phyloP scores from a whole-genome alignment of 148 eudicot genomes.

The Rhododendron ovatum region DNA sequence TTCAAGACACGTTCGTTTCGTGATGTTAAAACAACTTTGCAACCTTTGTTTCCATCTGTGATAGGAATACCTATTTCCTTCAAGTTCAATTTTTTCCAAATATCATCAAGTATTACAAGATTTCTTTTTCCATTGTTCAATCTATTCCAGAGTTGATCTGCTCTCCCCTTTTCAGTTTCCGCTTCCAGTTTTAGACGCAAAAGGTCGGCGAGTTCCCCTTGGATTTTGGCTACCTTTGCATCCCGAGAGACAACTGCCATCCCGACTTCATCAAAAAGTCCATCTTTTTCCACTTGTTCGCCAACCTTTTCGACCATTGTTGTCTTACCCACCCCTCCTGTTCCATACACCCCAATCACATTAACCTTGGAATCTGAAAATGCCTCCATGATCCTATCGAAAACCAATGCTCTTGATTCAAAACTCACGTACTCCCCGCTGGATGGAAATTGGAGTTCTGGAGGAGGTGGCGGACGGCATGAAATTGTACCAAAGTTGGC shows the following conservation, averaged over 20 bases:
- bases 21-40: constrained; percentile 18
- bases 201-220: not conserved
- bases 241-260: not conserved
- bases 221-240: constrained; percentile 1
- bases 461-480: not conserved
- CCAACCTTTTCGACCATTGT: not conserved
- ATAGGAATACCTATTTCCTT: constrained; percentile 12
- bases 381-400: not conserved
- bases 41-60: not conserved
- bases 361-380: not conserved
- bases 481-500: not conserved
- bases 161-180: not conserved
- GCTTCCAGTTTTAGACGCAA: not conserved
- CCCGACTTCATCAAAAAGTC: not conserved
- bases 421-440: not conserved
- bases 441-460: not conserved
- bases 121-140: not conserved
- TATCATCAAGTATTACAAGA: constrained; percentile 19
- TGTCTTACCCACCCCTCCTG: constrained; percentile 10
- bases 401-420: not conserved
- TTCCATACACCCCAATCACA: not conserved
- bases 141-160: not conserved
- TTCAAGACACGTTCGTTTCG: not conserved
- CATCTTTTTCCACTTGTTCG: not conserved
- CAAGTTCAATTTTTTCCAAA: not conserved